Base-by-base conservation (phyloP, 331 rosid species). In the Acacia concinna region DNA sequence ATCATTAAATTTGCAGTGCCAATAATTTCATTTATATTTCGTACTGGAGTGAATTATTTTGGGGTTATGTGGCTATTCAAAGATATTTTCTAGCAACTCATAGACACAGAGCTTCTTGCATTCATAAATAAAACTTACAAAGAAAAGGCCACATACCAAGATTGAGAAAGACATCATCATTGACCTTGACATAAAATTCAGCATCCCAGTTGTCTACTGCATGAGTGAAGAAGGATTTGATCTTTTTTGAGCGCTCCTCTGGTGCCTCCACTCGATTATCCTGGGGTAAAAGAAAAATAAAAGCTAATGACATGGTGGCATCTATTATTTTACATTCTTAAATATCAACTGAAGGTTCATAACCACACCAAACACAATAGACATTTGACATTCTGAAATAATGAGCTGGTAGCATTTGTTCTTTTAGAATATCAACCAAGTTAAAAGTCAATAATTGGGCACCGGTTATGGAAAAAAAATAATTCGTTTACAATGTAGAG, bases 161-260 rank as follows among this genome's bases (percentile, higher is more conserved):
- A 84, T 92, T 89, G 64, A 90, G 87, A 82, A 78, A 88, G 70
- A 92, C 93, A 84, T 91, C 93, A 65, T 93, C 98, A 73, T 93
- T 88, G 87, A 86, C 93, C 88, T 91, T 93, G 44, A 84, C 87
- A 73, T 88, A 91, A 81, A 93, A 91, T 68, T 88, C 97, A 63
- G 97, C 94, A 85, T 86, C 93, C 97, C 93, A 89, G 34, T 81
- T 86, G 76, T 82, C 85, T 40, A 82, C 86, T 12, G 92, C 92
- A 85, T 82, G 71, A 80, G 78, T 68, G 80, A 82, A 85, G 88
- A 89, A 85, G 12, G 86, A 82, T 68, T 86, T 91, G 52, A 79
- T 84, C 82, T 86, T 91, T 56, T 74, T 82, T 21, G 86, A 60
- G 74, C 6, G 47, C 81, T 89, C 90, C 82, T 81, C 90, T 31